Evolutionary conservation across 306 rosid genomes (phyloP).

Genomic region (Fragaria vesca): DNA sequence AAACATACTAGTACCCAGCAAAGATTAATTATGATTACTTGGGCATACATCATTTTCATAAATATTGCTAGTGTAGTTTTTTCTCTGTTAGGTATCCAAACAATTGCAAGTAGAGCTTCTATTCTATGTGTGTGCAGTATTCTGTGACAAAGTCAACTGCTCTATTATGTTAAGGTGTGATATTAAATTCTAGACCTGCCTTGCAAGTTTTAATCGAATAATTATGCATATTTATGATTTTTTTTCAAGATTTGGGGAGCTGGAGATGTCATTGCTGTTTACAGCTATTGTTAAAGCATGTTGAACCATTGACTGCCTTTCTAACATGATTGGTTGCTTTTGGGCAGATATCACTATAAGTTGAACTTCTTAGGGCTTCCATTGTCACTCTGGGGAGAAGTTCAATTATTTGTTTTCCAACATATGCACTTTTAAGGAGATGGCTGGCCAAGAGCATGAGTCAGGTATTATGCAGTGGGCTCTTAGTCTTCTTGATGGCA

Average conservation of each 20-base stretch:
- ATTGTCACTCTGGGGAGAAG: not conserved
- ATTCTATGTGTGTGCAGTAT: not conserved
- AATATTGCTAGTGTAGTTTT: not conserved
- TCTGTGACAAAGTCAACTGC: not conserved
- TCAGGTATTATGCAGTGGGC: slow-evolving; percentile 72
- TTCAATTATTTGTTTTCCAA: not conserved
- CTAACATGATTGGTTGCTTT: not conserved
- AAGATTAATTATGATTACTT: not conserved
- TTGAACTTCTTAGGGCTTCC: slow-evolving; percentile 21
- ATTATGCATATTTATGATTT: not conserved
- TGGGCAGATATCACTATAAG: slow-evolving; percentile 22
- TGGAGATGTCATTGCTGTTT: not conserved
- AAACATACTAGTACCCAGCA: not conserved
- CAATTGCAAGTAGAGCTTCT: not conserved
- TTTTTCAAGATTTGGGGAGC: not conserved
- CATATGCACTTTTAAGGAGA: slow-evolving; percentile 30
- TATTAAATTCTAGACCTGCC: not conserved
- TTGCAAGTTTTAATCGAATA: not conserved
- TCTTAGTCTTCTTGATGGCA: slow-evolving; percentile 48
- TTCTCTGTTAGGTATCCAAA: slow-evolving; percentile 3
- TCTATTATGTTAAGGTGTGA: not conserved
- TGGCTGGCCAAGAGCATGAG: slow-evolving; percentile 54
- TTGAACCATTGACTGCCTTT: not conserved
- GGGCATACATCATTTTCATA: not conserved
- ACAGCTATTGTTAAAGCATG: not conserved